phyloP scores from a whole-genome alignment of 352 stramenopile genomes.

The Saprolegnia parasitica region DNA sequence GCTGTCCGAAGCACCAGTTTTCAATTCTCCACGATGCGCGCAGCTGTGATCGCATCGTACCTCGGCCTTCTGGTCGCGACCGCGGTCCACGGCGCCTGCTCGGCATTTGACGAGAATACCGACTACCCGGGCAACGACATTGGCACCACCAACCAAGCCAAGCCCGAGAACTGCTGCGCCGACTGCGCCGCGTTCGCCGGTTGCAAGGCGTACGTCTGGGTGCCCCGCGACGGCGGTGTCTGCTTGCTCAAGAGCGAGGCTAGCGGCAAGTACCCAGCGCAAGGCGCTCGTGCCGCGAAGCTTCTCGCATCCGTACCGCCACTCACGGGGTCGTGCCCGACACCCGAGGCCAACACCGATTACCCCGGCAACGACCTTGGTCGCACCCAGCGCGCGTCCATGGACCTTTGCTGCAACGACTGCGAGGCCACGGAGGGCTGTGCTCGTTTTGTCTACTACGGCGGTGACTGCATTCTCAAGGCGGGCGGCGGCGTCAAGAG shows the following conservation, averaged over 20 bases:
- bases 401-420: constrained; percentile 8
- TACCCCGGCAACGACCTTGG: constrained; percentile 17
- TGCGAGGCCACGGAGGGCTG: constrained; percentile 11
- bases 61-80: background rate
- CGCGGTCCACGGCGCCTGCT: constrained; percentile 5
- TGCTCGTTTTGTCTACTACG: constrained; percentile 5
- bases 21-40: constrained; percentile 9
- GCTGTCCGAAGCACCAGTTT: background rate
- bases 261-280: background rate
- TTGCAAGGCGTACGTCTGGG: constrained; percentile 23
- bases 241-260: constrained; percentile 23
- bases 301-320: background rate
- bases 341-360: background rate
- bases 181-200: constrained; percentile 29
- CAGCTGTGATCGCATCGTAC: constrained; percentile 8
- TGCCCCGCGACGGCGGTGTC: background rate
- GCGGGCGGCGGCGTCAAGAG: background rate
- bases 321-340: background rate
- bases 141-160: constrained; percentile 26
- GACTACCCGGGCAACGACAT: constrained; percentile 40
- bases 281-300: constrained; percentile 9
- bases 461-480: constrained; percentile 21
- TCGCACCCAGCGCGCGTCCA: background rate
- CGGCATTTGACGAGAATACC: constrained; percentile 22
- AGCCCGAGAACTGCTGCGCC: constrained; percentile 30